Evolutionary conservation across 805 yeast species (phyloP), one percentile per base, ranked within the genome.

Genomic region (Cephaloascus albidus): DNA sequence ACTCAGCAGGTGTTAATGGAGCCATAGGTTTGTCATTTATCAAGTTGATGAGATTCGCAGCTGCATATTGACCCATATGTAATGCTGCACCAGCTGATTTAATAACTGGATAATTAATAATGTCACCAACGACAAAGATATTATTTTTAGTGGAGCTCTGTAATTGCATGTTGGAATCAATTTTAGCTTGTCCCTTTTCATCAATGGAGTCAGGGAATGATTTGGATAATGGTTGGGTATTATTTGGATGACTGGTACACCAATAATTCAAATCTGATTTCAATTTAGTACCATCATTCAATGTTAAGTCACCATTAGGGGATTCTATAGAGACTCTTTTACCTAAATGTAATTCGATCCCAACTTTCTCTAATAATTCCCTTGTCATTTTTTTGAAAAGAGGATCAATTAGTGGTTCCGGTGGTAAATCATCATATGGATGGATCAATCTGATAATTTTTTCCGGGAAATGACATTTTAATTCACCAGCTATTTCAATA

Each of bases 401-500:
- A 3, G 43, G 46, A 3, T 47, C 41, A 3, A 54, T 40, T 5
- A 43, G 43, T 2, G 55, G 51, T 43, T 65, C 70, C 1, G 69
- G 68, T 2, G 72, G 73, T n/a, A 67, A 53, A 15, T 42, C 39
- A 1, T 52, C 50, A 45, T 68, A 68, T 4, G 74, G 73, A 45
- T 68, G 74, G 6, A 68, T 52, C 40, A 68, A 47, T 4, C 43
- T 53, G 10, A 72, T 64, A 10, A 48, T 50, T 43, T 68, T 65
- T 6, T 31, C 33, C 4, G 58, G 57, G 43, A 54, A 68, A 16
- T 50, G 47, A 36, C 51, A 57, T 36, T 60, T 68, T 36, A 74
- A 53, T 40, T 74, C 78, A 23, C 68, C 74, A 1, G 75, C 72
- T 19, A 68, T 54, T 48, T 74, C 78, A 35, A 71, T 63, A 2